phyloP scores from a whole-genome alignment of 108 stramenopile genomes.

The Cyclotella kingstonii region DNA sequence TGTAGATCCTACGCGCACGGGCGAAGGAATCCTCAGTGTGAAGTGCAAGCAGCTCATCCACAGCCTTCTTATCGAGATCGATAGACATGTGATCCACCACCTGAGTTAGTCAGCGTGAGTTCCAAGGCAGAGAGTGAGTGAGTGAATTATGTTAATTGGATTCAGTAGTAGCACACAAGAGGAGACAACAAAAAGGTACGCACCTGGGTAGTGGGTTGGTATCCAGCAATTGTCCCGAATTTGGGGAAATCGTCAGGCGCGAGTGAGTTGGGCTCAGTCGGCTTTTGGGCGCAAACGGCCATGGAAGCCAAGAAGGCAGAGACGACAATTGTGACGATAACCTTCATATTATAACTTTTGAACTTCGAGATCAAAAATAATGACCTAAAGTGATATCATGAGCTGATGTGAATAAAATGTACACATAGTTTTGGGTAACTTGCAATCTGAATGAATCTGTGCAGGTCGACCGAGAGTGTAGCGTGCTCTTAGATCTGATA shows the following conservation, averaged over 20 bases:
- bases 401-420: too few relatives aligned
- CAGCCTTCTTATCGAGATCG: slow-evolving; percentile 70
- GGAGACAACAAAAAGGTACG: neutral
- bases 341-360: neutral
- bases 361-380: neutral
- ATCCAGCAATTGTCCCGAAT: slow-evolving; percentile 1
- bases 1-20: slow-evolving; percentile 51
- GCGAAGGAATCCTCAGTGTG: slow-evolving; percentile 33
- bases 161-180: neutral
- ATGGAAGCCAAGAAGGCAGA: neutral
- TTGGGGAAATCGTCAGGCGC: neutral
- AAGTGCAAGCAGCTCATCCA: slow-evolving; percentile 45
- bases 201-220: neutral
- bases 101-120: slow-evolving; percentile 42
- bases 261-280: neutral
- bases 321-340: neutral
- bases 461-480: too few relatives aligned
- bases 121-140: slow-evolving; percentile 37
- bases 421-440: too few relatives aligned
- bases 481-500: too few relatives aligned
- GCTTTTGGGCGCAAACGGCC: neutral
- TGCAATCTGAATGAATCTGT: too few relatives aligned
- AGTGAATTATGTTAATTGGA: slow-evolving; percentile 15
- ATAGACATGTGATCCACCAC: slow-evolving; percentile 58
- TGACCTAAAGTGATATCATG: too few relatives aligned